Evolutionary conservation across 169 alveolate genomes (phyloP).

Genomic region (Eimeria zaria): DNA sequence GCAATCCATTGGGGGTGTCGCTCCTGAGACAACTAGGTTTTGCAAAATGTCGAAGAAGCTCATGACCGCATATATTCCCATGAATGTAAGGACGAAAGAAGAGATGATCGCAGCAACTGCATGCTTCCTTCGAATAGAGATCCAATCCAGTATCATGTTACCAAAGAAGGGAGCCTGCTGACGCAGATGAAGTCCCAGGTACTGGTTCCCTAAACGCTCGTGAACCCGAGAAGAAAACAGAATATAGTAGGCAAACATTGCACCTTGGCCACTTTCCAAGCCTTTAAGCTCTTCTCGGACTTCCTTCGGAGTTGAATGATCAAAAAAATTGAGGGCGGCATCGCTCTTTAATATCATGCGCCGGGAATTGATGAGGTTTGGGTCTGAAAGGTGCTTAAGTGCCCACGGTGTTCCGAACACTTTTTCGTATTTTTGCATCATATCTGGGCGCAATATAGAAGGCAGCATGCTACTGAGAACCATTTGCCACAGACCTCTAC

Average conservation of each 20-base stretch:
- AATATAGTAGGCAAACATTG: constrained; percentile 79
- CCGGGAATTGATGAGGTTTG: constrained; percentile 59
- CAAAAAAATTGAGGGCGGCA: constrained; percentile 79
- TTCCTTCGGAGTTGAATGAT: constrained; percentile 79
- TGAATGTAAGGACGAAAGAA: constrained; percentile 46
- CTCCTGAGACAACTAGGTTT: constrained; percentile 58
- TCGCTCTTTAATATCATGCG: constrained; percentile 78
- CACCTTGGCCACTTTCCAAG: constrained; percentile 73
- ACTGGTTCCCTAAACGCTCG: constrained; percentile 47
- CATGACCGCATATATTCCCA: constrained; percentile 72
- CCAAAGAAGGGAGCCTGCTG: constrained; percentile 85
- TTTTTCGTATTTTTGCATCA: constrained; percentile 64
- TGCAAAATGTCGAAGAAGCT: constrained; percentile 76
- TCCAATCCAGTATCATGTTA: constrained; percentile 82
- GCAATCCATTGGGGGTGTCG: constrained; percentile 70
- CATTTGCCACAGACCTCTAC: constrained; percentile 74
- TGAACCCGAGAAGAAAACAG: constrained; percentile 65
- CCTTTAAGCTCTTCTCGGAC: constrained; percentile 66
- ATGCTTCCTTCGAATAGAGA: constrained; percentile 51
- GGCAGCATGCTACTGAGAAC: constrained; percentile 73
- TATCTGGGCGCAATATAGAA: constrained; percentile 32
- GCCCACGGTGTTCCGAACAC: constrained; percentile 69
- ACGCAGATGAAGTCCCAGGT: constrained; percentile 72
- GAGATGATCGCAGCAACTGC: constrained; percentile 50
- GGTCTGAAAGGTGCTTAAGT: constrained; percentile 52